Evolutionary conservation across 192 early-diverging fungal genomes (phyloP), one percentile per base, ranked within the genome.

Genomic region (Geosiphon pyriformis): DNA sequence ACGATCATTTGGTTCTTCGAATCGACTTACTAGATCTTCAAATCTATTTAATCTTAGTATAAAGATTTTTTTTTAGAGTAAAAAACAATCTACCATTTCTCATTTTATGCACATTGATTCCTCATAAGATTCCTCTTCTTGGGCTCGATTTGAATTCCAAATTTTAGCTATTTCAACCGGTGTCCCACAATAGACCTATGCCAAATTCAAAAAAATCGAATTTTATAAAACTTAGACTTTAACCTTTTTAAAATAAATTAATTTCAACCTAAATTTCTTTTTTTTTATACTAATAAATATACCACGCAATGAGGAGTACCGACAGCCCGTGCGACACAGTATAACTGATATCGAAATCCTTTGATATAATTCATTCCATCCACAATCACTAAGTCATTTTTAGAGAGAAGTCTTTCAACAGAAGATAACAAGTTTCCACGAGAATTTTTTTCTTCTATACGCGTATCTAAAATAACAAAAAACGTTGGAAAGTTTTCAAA

Each of bases 331-430:
- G 92, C 87, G 17, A 94, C 78, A 70, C 94, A 94, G 76, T 93
- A 94, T 23, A 98, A 82, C 75, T 98, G 95, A 78, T 98, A 99
- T 65, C 97, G 82, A 70, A 94, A 94, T 4, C 97, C 96, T 80
- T 99, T 99, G 74, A 99, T 98, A 77, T 98, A 97, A 75, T 99
- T 99, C 70, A 96, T 72, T n/a, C 82, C 80, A 69, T 99, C 97
- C 6, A 84, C 92, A 52, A 99, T 94, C 12, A 98, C 87, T 51
- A 99, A 82, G 57, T 81, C 78, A n/a, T 96, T 89, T 52, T 85
- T 87, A 26, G 88, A 85, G 32, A 98, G 73, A 1, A 85, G 71
- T 33, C 97, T 76, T 72, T 97, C 94, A 27, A 96, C 90, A 0
- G 94, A 90, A 0, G 96, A 98, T 63, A 97, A 72, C 42, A 98